These are phyloP conservation scores for Terana coerulea DNA, from an alignment of 768 basidiomycete genomes.

Conservation along the genomic window DNA sequence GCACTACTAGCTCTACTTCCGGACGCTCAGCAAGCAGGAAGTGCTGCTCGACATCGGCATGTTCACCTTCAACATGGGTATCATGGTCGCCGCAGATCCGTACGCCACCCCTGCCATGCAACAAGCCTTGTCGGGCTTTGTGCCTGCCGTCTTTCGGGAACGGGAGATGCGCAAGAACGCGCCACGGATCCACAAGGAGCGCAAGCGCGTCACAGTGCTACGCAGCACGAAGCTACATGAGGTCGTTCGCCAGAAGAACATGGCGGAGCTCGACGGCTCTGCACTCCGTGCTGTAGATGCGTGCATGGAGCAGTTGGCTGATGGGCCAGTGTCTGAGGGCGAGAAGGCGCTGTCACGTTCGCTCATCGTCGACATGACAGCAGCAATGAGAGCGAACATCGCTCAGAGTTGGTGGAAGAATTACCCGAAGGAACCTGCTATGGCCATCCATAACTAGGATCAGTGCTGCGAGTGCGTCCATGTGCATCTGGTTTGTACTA, in stretches of 20 bases:
- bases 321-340: too few relatives aligned
- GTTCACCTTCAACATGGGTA: constrained; percentile 11
- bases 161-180: neutral
- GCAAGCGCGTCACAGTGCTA: neutral
- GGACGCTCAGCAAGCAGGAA: constrained; percentile 34
- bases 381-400: too few relatives aligned
- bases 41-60: neutral
- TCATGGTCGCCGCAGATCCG: neutral
- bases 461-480: too few relatives aligned
- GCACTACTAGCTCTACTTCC: constrained; percentile 51
- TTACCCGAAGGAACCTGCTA: too few relatives aligned
- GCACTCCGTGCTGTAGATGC: too few relatives aligned
- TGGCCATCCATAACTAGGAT: too few relatives aligned
- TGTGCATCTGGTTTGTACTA: too few relatives aligned
- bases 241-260: neutral
- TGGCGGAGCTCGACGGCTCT: too few relatives aligned
- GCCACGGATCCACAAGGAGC: neutral
- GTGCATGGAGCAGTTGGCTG: too few relatives aligned
- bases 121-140: neutral
- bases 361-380: too few relatives aligned
- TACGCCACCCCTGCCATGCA: neutral
- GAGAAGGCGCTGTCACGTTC: too few relatives aligned
- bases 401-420: too few relatives aligned
- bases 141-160: neutral
- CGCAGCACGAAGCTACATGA: neutral